Percentiles rank a stretch among this genome's conserved stretches.
Evolutionary conservation across 2,329 filamentous ascomycete genomes (phyloP).

Genomic region (Sclerotinia nivalis): DNA sequence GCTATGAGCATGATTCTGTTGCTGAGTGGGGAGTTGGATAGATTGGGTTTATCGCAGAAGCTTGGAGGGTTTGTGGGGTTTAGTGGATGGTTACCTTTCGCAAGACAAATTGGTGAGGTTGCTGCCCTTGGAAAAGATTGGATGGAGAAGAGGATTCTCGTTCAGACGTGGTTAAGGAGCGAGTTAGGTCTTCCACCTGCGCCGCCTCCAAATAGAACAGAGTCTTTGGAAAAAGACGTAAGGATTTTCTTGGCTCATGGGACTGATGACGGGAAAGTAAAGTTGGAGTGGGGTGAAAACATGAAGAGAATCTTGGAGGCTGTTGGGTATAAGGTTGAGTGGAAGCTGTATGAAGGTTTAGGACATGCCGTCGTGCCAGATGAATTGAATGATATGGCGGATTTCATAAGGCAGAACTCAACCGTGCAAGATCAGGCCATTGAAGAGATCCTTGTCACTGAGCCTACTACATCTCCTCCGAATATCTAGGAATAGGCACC

Average conservation of each 20-base stretch:
- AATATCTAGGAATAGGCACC: too few relatives aligned
- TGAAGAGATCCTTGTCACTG: neutral
- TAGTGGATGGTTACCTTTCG: constrained; percentile 38
- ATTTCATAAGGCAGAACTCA: neutral
- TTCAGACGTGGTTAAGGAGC: neutral
- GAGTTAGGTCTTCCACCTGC: neutral
- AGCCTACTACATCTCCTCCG: neutral
- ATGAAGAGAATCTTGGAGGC: constrained; percentile 17
- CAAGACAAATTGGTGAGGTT: constrained; percentile 24
- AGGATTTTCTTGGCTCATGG: constrained; percentile 31
- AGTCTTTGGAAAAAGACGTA: constrained; percentile 1
- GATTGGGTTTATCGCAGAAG: neutral
- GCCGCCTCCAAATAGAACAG: neutral
- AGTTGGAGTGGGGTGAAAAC: constrained; percentile 31
- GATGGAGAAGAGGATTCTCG: constrained; percentile 9
- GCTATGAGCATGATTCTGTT: constrained; percentile 32
- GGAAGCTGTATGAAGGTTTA: constrained; percentile 7
- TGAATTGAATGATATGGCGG: neutral
- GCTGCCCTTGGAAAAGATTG: neutral
- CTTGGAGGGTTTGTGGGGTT: constrained; percentile 30
- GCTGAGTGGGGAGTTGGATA: constrained; percentile 29
- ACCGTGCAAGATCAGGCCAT: too few relatives aligned
- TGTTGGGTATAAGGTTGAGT: constrained; percentile 8
- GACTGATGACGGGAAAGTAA: constrained; percentile 32
- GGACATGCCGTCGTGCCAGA: neutral